These are phyloP conservation scores for Pseudogymnoascus sp. DNA, from an alignment of 2,329 filamentous ascomycete genomes.

Conservation along the genomic window DNA sequence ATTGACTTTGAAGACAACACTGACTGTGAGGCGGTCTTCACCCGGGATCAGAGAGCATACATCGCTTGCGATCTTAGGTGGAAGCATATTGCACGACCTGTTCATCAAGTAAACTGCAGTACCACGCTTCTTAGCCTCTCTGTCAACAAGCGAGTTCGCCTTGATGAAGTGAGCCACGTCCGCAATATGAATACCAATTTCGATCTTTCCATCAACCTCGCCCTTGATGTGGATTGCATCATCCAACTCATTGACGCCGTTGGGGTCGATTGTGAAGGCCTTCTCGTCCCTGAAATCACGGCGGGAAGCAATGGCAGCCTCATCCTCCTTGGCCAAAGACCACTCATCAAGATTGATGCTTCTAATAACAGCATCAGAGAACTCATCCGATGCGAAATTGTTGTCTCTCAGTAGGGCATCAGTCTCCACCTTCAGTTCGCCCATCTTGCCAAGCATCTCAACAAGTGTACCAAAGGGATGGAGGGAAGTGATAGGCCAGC, in stretches of 20 bases:
- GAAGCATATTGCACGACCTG: conserved; percentile 75
- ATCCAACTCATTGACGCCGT: conserved; percentile 78
- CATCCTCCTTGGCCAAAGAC: conserved; percentile 77
- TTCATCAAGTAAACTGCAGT: conserved; percentile 94
- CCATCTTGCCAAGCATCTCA: conserved; percentile 95
- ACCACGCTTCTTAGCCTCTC: conserved; percentile 95
- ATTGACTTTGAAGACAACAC: conserved; percentile 87
- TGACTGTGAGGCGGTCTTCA: conserved; percentile 85
- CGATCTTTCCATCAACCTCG: conserved; percentile 73
- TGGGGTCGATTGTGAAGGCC: conserved; percentile 86
- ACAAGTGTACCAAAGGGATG: conserved; percentile 97
- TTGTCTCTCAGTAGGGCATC: conserved; percentile 95
- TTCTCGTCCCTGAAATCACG: conserved; percentile 86
- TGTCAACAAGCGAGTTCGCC: conserved; percentile 86
- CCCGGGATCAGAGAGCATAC: conserved; percentile 80
- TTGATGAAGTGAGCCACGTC: conserved; percentile 98
- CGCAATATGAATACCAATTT: conserved; percentile 90
- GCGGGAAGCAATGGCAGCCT: conserved; percentile 62
- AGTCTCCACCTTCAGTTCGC: conserved; percentile 93
- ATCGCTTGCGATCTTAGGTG: conserved; percentile 74
- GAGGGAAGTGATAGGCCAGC: conserved; percentile 98
- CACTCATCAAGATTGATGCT: conserved; percentile 90
- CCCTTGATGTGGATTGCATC: conserved; percentile 90
- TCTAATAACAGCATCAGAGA: conserved; percentile 90
- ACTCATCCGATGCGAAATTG: conserved; percentile 96